Evolutionary conservation across 768 basidiomycete species (phyloP), one percentile per base, ranked within the genome.

Genomic region (Mycena maculata): DNA sequence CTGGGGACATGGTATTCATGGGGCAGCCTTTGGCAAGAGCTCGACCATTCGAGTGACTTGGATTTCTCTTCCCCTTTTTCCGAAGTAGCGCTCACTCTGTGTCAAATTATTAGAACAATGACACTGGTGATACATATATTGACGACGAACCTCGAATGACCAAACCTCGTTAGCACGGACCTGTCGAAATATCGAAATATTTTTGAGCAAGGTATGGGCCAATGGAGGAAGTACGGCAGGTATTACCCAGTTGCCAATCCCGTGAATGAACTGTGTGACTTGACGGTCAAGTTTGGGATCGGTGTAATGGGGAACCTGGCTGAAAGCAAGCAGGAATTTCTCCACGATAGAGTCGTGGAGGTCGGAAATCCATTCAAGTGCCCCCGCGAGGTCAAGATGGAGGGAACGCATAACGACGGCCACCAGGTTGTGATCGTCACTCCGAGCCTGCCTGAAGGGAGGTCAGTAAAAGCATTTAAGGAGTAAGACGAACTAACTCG

Each of bases 31-130:
- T 33, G 49, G 18, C 52, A 53, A 38, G 52, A 53, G 52, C 33
- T 53, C 52, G 33, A 53, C 52, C 52, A 53, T 38, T 53, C 54
- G 54, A 41, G 25, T 42, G 7, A 30, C 54, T 55, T 55, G 54
- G 27, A 55, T 27, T 55, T 55, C 39, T 55, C 20, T 39, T 22
- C 44, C 44, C 16, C 25, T 55, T 28, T 39, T 55, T 42, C 54
- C 54, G 27, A 55, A 55, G 39, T 55, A 55, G 38, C 54, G 54
- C 27, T 55, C 54, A 42, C 54, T 55, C 54, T 55, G 54, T 38
- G 33, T 38, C 38, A n/a, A 55, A 55, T 55, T 27, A 27, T 55
- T 39, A 41, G 54, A 27, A 28, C 20, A 23, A 55, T 55, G 27
- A 42, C 12, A 18, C 54, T 3, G n/a, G 38, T 38, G 18, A 23